phyloP scores from a whole-genome alignment of 225 moss, liverwort and hornwort genomes.

The Takakia lepidozioides region DNA sequence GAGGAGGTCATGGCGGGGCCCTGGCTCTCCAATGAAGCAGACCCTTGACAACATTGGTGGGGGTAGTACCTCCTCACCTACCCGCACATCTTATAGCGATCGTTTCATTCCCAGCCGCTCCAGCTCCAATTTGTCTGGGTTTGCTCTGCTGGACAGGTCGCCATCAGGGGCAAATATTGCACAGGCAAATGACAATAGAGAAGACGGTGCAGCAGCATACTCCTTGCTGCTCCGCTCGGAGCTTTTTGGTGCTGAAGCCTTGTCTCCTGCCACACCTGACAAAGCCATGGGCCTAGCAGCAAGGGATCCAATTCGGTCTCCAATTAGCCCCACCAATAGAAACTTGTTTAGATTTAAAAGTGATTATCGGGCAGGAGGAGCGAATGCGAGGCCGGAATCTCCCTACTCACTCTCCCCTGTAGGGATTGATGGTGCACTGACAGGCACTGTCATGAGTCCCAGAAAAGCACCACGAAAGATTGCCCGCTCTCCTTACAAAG shows the following conservation, averaged over 20 bases:
- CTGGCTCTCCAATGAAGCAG: slow-evolving; percentile 56
- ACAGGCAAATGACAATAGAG: slow-evolving; percentile 59
- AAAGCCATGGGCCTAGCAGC: slow-evolving; percentile 50
- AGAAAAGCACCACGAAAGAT: slow-evolving; percentile 86
- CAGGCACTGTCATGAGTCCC: slow-evolving; percentile 58
- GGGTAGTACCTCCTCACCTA: slow-evolving; percentile 51
- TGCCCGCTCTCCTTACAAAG: slow-evolving; percentile 96
- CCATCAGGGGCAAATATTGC: slow-evolving; percentile 65
- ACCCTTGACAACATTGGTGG: slow-evolving; percentile 19
- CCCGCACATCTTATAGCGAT: slow-evolving; percentile 83
- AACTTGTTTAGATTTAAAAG: slow-evolving; percentile 93
- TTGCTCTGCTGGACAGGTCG: slow-evolving; percentile 71
- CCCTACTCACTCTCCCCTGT: slow-evolving; percentile 52
- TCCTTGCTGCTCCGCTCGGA: slow-evolving; percentile 71
- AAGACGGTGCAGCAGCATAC: slow-evolving; percentile 86
- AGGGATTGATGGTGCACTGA: slow-evolving; percentile 52
- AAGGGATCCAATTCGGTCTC: slow-evolving; percentile 65
- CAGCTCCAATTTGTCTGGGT: slow-evolving; percentile 78
- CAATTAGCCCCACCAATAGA: slow-evolving; percentile 63
- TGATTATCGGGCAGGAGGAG: slow-evolving; percentile 42
- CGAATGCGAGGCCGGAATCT: slow-evolving; percentile 45
- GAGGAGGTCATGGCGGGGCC: slow-evolving; percentile 58
- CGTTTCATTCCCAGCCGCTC: slow-evolving; percentile 92
- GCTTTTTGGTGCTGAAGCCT: slow-evolving; percentile 73
- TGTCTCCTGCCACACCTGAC: slow-evolving; percentile 83